Evolutionary conservation across 2,329 filamentous ascomycete genomes (phyloP), one percentile per base, ranked within the genome.

Genomic region (Didymella lethalis): DNA sequence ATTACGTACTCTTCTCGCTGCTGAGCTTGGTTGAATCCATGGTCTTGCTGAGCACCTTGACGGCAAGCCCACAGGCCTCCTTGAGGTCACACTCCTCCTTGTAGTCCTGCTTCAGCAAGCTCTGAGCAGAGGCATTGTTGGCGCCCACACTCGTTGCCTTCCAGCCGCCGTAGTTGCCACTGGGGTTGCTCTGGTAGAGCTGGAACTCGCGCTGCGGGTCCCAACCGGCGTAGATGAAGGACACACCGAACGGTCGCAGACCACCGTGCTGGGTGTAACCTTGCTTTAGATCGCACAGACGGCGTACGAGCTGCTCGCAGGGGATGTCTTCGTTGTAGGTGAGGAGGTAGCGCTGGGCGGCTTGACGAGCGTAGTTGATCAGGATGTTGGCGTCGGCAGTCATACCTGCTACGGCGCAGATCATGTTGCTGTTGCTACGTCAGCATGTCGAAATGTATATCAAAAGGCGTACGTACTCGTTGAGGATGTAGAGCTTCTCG

Each of bases 301-400:
- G 88, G 72, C 95, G 93, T 62, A 99, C 95, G 58, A 99, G 91
- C 81, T 99, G 95, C 80, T 99, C 95, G 84, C 95, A 99, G 59
- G 95, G 95, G 66, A 99, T 99, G 77, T 99, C 95, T 90, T 97
- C 93, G 84, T 98, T 97, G 86, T 99, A 99, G 73, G 94, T 99
- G 68, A 97, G 88, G 78, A 99, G 94, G 82, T 99, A 98, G 76
- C 90, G 88, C 83, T 99, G 95, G 72, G 95, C 95, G 73, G 92
- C 91, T 86, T 97, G 92, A 72, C 95, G 93, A 78, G 95, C 96
- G 81, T 96, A 97, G 85, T 99, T 99, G 88, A 99, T 99, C 78
- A 99, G 92, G 80, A 99, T 99, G 84, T 99, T 99, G 79, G 95
- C 95, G 78, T 99, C 95, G 75, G 95, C 95, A 45, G 93, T 99